Conservation (phyloP, 441 rosid species). For the Cnidoscolus chayamansa region DNA sequence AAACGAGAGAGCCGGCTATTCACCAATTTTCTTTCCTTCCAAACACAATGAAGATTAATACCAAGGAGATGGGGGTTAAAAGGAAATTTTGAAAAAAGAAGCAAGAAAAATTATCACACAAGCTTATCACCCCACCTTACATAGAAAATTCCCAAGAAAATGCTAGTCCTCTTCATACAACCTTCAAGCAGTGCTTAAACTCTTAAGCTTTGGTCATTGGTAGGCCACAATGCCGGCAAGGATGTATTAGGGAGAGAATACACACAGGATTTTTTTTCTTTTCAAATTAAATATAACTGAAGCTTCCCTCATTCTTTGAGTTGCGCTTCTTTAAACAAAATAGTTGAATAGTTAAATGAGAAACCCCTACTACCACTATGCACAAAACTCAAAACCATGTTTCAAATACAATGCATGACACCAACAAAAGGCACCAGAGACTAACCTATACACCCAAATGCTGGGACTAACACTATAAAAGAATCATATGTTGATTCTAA, state of each 20-base stretch:
- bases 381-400: conserved; percentile 37
- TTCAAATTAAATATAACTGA: background rate
- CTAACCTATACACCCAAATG: conserved; percentile 48
- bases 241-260: background rate
- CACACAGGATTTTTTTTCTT: background rate
- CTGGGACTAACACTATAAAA: conserved; percentile 49
- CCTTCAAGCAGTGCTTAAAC: background rate
- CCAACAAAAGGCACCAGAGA: conserved; percentile 48
- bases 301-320: conserved; percentile 47
- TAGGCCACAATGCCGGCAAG: background rate
- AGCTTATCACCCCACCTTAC: background rate
- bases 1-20: too few relatives aligned
- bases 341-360: conserved; percentile 22
- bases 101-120: background rate
- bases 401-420: conserved; percentile 50
- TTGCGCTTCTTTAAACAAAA: conserved; percentile 36
- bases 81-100: background rate
- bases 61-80: too few relatives aligned
- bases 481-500: conserved; percentile 80
- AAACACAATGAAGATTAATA: too few relatives aligned
- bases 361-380: conserved; percentile 34
- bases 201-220: background rate
- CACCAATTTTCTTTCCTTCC: too few relatives aligned
- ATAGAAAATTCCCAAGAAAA: background rate
- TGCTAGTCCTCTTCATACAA: background rate